Evolutionary conservation across 257 asterid genomes (phyloP).

Genomic region (Phtheirospermum japonicum): DNA sequence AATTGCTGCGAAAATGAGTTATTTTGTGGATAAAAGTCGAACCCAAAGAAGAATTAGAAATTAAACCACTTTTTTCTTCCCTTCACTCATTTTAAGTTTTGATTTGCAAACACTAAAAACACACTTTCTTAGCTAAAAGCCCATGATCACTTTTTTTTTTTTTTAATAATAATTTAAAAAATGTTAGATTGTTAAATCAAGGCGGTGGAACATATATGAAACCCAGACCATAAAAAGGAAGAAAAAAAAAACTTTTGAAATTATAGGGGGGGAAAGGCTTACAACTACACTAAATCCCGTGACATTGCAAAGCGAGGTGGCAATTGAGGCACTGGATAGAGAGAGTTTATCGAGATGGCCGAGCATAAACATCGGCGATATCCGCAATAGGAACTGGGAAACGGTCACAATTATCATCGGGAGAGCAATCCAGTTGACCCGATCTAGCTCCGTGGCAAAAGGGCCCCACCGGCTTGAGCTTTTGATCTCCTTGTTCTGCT

Average conservation of each 20-base stretch:
- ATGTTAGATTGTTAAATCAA: no score
- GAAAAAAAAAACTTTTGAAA: no score
- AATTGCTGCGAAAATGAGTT: no score
- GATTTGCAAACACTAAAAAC: no score
- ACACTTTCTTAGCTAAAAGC: no score
- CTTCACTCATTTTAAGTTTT: no score
- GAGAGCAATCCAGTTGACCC: conserved; percentile 45
- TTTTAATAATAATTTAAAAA: no score
- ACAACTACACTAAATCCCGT: conserved; percentile 55
- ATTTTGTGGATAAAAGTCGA: no score
- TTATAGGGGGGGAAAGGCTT: neutral
- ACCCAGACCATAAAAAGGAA: neutral
- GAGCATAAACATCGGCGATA: conserved; percentile 50
- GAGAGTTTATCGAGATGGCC: conserved; percentile 54
- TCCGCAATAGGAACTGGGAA: conserved; percentile 42
- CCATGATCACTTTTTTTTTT: no score
- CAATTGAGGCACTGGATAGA: conserved; percentile 56
- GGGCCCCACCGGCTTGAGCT: conserved; percentile 17
- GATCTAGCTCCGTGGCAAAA: conserved; percentile 31
- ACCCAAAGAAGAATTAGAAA: no score
- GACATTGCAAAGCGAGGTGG: conserved; percentile 58
- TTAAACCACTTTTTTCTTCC: no score
- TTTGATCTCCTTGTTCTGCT: conserved; percentile 7
- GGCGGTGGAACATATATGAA: no score
- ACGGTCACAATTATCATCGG: conserved; percentile 51